Evolutionary conservation across 2,329 filamentous ascomycete species (phyloP).

Genomic region (Claviceps purpurea): DNA sequence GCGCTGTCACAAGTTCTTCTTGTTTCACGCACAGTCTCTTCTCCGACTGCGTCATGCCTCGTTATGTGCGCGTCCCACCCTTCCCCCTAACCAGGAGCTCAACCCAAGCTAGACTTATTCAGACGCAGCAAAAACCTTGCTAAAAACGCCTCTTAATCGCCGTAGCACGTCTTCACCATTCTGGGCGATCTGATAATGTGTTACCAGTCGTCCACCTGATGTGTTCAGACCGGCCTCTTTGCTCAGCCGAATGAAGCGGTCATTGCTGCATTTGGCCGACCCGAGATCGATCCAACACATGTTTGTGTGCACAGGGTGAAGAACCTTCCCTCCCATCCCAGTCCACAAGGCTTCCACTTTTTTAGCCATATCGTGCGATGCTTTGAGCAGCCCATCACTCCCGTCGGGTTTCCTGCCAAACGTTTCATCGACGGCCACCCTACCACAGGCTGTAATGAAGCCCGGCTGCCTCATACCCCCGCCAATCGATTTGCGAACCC

Average conservation of each 20-base stretch:
- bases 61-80: neutral
- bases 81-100: neutral
- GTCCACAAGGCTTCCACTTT: conserved; percentile 58
- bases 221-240: conserved; percentile 29
- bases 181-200: conserved; percentile 48
- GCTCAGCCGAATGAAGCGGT: conserved; percentile 26
- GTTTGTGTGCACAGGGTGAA: conserved; percentile 69
- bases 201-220: conserved; percentile 28
- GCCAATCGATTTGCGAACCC: conserved; percentile 56
- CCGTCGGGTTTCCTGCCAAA: conserved; percentile 25
- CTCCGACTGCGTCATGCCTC: neutral
- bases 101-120: neutral
- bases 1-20: neutral
- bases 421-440: conserved; percentile 47
- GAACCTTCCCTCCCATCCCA: conserved; percentile 52
- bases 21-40: neutral
- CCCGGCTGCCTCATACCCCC: conserved; percentile 64
- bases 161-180: conserved; percentile 45
- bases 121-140: conserved; percentile 15
- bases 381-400: conserved; percentile 42
- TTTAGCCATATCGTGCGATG: conserved; percentile 49
- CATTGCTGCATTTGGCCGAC: conserved; percentile 33
- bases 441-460: conserved; percentile 56
- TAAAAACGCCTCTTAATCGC: conserved; percentile 42
- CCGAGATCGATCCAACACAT: conserved; percentile 78